Evolutionary conservation across 148 eudicot species (phyloP).

Genomic region (Hydrangea macrophylla): DNA sequence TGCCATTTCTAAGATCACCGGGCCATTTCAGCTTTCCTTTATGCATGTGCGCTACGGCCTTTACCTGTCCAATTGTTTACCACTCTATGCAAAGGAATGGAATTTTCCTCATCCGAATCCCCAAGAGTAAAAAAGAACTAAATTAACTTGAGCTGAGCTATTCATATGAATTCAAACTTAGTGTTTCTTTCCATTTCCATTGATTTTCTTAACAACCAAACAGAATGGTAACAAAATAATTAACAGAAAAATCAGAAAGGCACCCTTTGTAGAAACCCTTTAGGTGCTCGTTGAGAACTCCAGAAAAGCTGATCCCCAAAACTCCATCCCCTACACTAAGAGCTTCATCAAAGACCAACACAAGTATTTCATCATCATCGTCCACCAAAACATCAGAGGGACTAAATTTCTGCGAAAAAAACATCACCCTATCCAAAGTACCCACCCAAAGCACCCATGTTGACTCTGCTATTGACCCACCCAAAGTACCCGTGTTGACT

Average conservation of each 20-base stretch:
- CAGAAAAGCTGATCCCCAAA: conserved; percentile 27
- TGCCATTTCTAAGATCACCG: too few species aligned
- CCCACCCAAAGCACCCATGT: too few species aligned
- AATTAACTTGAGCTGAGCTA: background rate
- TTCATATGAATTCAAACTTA: background rate
- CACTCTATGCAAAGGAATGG: too few species aligned
- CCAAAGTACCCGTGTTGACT: too few species aligned
- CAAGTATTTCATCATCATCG: conserved; percentile 27
- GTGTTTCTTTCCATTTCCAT: background rate
- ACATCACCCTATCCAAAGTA: background rate
- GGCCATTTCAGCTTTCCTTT: too few species aligned
- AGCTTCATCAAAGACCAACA: conserved; percentile 31
- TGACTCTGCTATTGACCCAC: too few species aligned
- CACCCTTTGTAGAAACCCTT: conserved; percentile 40
- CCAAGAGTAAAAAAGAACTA: background rate
- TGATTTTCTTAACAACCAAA: conserved; percentile 4
- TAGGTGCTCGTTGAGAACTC: conserved; percentile 22
- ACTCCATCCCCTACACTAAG: conserved; percentile 29
- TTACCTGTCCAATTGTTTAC: too few species aligned
- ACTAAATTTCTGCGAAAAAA: conserved; percentile 16
- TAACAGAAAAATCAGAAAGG: background rate
- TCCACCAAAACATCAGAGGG: conserved; percentile 21
- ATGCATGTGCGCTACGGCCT: too few species aligned
- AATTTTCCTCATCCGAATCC: background rate
- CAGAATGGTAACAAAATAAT: background rate